Base-by-base conservation (phyloP, 768 basidiomycete species). In the Boletus rubropictus region DNA sequence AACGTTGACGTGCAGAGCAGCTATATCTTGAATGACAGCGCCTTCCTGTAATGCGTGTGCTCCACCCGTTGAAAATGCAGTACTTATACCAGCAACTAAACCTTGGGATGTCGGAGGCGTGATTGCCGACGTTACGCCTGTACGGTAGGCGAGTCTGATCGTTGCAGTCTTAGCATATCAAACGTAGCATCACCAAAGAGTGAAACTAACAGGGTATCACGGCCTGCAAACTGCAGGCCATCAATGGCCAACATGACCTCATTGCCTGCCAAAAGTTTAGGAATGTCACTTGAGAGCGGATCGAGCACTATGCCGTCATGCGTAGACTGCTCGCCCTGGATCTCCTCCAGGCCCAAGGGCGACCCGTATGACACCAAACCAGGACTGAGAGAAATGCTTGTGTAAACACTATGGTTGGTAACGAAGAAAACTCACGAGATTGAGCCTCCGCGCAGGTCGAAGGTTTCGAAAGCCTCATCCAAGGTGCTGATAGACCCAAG, bases 361-460 rank as follows among this genome's bases (percentile, higher is more conserved):
- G 70, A 64, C 3, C 69, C 69, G 21, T 63, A 77, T 39, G 69
- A 69, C 11, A 72, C 67, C 37, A 76, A 56, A 5, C 73, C 75
- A 29, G 77, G 69, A 8, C 78, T 76, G 45, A 64, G 52, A 52
- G n/a, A n/a, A 39, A 29, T 20, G 10, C 25, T 33, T 35, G 18
- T 9, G 39, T 39, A 20, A 49, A 42, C 40, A 22, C 14, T 22
- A 5, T 7, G 12, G 20, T 38, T 6, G 12, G 42, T 6, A 14
- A 31, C 53, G 53, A 33, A 64, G 35, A 60, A 28, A 25, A 69
- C 64, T 17, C 56, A 76, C 65, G 75, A 68, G 44, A 85, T 73
- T 2, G 78, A 73, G 5, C 89, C 89, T 14, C 85, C 82, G 46
- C 78, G 69, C 25, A 89, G 62, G 64, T 89, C 73, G 50, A 90